A percentile compares a stretch with the other conserved stretches of the same genome.
Conservation (phyloP, 2,329 filamentous ascomycete genomes). For the Helminthosporium solani region DNA sequence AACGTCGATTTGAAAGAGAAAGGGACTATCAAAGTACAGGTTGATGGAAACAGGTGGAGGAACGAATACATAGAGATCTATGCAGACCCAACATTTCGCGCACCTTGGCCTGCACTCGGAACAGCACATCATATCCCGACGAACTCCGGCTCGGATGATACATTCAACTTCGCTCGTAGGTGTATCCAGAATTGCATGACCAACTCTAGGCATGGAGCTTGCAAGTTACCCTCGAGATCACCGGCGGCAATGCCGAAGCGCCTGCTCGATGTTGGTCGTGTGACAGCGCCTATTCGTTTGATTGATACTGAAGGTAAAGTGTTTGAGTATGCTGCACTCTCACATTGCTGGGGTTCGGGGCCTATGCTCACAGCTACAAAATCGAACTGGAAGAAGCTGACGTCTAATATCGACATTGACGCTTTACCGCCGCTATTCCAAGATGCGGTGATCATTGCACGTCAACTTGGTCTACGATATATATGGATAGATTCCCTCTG, state of each 20-base stretch:
- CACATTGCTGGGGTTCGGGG: constrained; percentile 35
- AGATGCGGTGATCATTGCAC: constrained; percentile 34
- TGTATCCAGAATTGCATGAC: constrained; percentile 36
- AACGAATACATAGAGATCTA: constrained; percentile 30
- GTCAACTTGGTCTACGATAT: constrained; percentile 35
- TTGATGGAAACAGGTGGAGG: constrained; percentile 26
- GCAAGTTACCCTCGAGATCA: constrained; percentile 20
- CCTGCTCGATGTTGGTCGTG: constrained; percentile 34
- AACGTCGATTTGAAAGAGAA: constrained; percentile 31
- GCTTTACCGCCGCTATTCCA: constrained; percentile 23
- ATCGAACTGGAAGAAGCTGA: constrained; percentile 27
- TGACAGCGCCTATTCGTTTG: constrained; percentile 30
- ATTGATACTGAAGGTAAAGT: constrained; percentile 32
- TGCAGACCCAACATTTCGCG: constrained; percentile 26
- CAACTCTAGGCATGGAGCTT: constrained; percentile 32
- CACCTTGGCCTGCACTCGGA: constrained; percentile 35
- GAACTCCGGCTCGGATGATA: constrained; percentile 36
- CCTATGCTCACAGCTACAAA: constrained; percentile 29
- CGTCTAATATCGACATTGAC: constrained; percentile 28
- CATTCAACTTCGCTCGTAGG: constrained; percentile 34
- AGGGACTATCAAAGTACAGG: constrained; percentile 23
- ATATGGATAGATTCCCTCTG: constrained; percentile 41
- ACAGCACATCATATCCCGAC: constrained; percentile 29
- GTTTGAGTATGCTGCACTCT: constrained; percentile 33
- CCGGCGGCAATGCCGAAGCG: constrained; percentile 27